Evolutionary conservation across 805 yeast species (phyloP).

Genomic region (Ogataea zsoltii): DNA sequence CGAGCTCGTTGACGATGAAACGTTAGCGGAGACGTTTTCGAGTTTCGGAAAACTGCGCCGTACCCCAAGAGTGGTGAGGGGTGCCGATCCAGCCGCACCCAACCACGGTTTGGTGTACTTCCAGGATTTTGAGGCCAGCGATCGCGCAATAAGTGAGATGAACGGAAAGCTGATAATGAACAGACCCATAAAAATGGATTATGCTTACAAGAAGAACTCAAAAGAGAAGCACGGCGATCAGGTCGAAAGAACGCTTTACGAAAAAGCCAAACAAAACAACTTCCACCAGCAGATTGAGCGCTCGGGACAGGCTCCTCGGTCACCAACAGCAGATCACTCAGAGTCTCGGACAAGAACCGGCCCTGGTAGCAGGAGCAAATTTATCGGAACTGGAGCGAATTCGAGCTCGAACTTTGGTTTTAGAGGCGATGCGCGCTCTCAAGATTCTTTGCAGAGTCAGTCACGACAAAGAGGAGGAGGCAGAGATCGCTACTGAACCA

Average conservation of each 20-base stretch:
- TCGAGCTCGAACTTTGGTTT: neutral
- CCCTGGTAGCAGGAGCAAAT: conserved; percentile 1
- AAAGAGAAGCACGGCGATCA: conserved; percentile 75
- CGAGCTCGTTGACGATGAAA: conserved; percentile 61
- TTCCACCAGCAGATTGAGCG: conserved; percentile 11
- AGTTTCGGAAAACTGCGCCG: conserved; percentile 64
- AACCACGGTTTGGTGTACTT: conserved; percentile 70
- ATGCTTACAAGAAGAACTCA: conserved; percentile 68
- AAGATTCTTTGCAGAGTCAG: neutral
- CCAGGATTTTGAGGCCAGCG: conserved; percentile 66
- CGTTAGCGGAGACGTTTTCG: conserved; percentile 56
- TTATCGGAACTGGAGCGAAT: neutral
- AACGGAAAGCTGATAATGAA: conserved; percentile 71
- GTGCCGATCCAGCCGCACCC: conserved; percentile 49
- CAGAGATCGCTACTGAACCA: conserved; percentile 1
- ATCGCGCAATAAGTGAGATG: conserved; percentile 68
- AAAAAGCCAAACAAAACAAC: conserved; percentile 28
- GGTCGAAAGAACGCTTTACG: conserved; percentile 70
- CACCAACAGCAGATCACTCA: neutral
- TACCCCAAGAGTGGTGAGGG: conserved; percentile 46
- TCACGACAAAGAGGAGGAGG: neutral
- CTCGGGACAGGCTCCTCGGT: neutral
- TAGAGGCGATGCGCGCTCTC: neutral
- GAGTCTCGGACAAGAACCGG: neutral
- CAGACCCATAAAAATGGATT: conserved; percentile 56